These are phyloP conservation scores for Trichoderma gamsii DNA, from an alignment of 495 filamentous ascomycete genomes.

Conservation along the genomic window DNA sequence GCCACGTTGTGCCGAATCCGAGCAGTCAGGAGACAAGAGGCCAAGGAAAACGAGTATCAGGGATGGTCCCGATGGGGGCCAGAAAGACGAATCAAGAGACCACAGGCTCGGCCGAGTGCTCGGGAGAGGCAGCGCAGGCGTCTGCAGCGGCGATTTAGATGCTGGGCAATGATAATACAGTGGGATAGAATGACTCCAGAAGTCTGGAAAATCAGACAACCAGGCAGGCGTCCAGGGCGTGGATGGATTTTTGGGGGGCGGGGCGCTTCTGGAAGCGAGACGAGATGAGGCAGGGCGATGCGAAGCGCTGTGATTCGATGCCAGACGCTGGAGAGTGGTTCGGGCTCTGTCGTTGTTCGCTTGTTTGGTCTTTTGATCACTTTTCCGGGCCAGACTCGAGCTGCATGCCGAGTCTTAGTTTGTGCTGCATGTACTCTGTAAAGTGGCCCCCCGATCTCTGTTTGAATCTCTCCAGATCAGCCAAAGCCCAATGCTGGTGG, in stretches of 20 bases:
- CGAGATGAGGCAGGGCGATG: neutral
- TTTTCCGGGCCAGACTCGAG: neutral
- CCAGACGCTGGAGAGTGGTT: neutral
- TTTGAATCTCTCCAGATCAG: neutral
- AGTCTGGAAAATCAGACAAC: neutral
- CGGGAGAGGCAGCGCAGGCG: neutral
- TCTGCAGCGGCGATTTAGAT: neutral
- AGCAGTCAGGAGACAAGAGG: conserved; percentile 6
- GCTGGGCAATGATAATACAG: neutral
- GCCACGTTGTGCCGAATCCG: conserved; percentile 10
- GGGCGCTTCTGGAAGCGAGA: conserved; percentile 1
- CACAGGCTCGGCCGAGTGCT: neutral
- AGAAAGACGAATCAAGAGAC: neutral
- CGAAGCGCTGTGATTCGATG: neutral
- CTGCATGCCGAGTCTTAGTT: neutral
- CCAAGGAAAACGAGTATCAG: neutral
- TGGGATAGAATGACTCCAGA: neutral
- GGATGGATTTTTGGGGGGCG: neutral
- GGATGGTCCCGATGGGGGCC: conserved; percentile 1
- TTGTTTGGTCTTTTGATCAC: too few species aligned
- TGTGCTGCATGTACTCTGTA: neutral
- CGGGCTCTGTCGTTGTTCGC: neutral
- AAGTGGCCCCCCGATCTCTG: conserved; percentile 3
- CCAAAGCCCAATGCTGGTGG: neutral
- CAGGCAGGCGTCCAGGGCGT: neutral